Percentiles rank a stretch among this genome's conserved stretches.
Evolutionary conservation across 257 asterid species (phyloP).

Genomic region (Leptodermis oblonga): DNA sequence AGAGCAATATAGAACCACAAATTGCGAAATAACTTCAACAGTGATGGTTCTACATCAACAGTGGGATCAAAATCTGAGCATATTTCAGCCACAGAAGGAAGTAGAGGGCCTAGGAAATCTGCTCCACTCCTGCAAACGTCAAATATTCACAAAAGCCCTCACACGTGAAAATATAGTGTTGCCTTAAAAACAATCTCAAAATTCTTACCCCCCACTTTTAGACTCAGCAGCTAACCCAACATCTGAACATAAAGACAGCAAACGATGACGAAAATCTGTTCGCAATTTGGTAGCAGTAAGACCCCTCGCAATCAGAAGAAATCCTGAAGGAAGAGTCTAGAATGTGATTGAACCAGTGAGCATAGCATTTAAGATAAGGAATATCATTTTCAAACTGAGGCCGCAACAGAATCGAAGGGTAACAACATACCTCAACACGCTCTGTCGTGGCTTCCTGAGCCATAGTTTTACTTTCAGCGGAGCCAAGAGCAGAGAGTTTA

Average conservation of each 20-base stretch:
- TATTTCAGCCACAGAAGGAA: constrained; percentile 96
- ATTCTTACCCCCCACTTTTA: constrained; percentile 76
- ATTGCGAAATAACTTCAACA: constrained; percentile 90
- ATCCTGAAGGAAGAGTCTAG: constrained; percentile 99
- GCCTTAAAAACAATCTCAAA: constrained; percentile 8
- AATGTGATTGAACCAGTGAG: constrained; percentile 81
- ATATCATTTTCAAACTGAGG: constrained; percentile 18
- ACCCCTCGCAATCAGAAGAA: constrained; percentile 78
- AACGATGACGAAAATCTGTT: constrained; percentile 86
- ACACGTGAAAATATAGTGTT: constrained; percentile 21
- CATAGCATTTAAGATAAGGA: constrained; percentile 31
- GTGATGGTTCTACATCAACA: constrained; percentile 85
- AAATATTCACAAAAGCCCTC: constrained; percentile 26
- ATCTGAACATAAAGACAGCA: constrained; percentile 96
- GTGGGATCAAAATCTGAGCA: constrained; percentile 97
- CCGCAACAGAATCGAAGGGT: constrained; percentile 17
- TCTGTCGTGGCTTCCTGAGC: constrained; percentile 89
- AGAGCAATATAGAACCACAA: constrained; percentile 99
- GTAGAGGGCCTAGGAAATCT: constrained; percentile 97
- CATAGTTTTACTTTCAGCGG: constrained; percentile 81
- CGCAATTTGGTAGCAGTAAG: constrained; percentile 70
- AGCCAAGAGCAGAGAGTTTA: constrained; percentile 77
- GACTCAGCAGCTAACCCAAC: constrained; percentile 99
- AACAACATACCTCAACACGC: constrained; percentile 77
- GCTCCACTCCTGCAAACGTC: constrained; percentile 88